Percentiles rank a stretch among this genome's conserved stretches.
Evolutionary conservation across 345 rosid genomes (phyloP).

Genomic region (Lumnitzera racemosa): DNA sequence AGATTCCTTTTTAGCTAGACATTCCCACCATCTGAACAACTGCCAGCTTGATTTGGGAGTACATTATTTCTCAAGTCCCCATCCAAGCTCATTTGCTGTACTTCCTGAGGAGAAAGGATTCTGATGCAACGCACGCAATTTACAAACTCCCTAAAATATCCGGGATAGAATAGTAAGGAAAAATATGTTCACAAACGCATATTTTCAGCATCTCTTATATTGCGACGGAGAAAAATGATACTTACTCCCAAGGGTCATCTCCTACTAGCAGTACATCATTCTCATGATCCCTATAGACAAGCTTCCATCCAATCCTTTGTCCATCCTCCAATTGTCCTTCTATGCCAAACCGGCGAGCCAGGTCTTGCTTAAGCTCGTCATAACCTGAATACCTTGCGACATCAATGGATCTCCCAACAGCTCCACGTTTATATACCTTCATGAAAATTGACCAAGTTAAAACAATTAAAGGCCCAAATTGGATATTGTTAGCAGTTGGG

Average conservation of each 20-base stretch:
- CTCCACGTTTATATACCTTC: conserved; percentile 76
- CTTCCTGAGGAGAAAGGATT: conserved; percentile 73
- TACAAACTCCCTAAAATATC: conserved; percentile 54
- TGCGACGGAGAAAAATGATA: background rate
- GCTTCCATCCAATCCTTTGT: conserved; percentile 68
- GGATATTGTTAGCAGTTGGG: too few species aligned
- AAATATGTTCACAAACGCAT: too few species aligned
- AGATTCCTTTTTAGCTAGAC: conserved; percentile 5
- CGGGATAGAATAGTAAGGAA: too few species aligned
- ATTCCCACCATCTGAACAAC: conserved; percentile 60
- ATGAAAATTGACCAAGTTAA: conserved; percentile 8
- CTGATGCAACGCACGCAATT: conserved; percentile 57
- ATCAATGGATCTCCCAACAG: conserved; percentile 77
- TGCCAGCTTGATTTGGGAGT: conserved; percentile 57
- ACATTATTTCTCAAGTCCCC: conserved; percentile 49
- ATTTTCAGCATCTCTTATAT: background rate
- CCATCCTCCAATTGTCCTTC: conserved; percentile 75
- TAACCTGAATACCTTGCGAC: conserved; percentile 63
- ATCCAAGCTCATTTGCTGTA: conserved; percentile 71
- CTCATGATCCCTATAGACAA: conserved; percentile 72
- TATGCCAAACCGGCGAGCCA: conserved; percentile 70
- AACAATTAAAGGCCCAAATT: background rate
- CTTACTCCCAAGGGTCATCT: conserved; percentile 90
- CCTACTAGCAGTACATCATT: conserved; percentile 68
- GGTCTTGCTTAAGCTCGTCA: conserved; percentile 60